These are phyloP conservation scores for Chlamydomonas reinhardtii DNA, from an alignment of 163 green algal genomes.

Conservation along the genomic window DNA sequence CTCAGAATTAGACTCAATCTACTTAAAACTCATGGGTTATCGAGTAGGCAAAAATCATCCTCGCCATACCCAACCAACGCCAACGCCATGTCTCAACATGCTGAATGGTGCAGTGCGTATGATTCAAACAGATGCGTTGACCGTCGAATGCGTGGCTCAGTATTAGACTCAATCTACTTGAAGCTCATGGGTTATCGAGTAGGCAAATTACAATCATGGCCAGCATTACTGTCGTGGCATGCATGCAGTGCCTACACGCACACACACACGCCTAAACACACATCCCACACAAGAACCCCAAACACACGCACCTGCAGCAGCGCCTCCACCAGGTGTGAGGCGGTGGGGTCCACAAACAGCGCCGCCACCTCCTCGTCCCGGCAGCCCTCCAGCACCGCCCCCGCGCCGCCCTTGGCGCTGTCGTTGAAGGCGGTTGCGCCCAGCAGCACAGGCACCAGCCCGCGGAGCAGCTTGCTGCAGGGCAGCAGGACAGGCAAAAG, in stretches of 20 bases:
- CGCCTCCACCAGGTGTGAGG: slow-evolving; percentile 80
- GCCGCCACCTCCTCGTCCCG: slow-evolving; percentile 59
- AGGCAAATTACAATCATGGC: slow-evolving; percentile 28
- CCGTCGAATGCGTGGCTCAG: neutral
- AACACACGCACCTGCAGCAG: slow-evolving; percentile 43
- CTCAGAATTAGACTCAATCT: slow-evolving; percentile 43
- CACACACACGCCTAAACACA: too few relatives aligned
- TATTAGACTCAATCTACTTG: slow-evolving; percentile 43
- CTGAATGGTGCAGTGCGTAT: too few relatives aligned
- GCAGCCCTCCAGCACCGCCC: slow-evolving; percentile 57
- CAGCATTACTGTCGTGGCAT: too few relatives aligned
- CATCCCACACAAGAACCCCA: too few relatives aligned
- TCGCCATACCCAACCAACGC: neutral
- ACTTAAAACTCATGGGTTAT: slow-evolving; percentile 25
- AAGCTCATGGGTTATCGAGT: slow-evolving; percentile 29
- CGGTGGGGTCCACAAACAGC: slow-evolving; percentile 72
- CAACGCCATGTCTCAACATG: too few relatives aligned
- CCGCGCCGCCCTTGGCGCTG: slow-evolving; percentile 13
- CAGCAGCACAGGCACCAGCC: slow-evolving; percentile 66
- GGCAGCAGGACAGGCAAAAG: too few relatives aligned
- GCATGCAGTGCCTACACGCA: too few relatives aligned
- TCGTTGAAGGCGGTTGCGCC: slow-evolving; percentile 51
- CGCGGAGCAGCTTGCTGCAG: slow-evolving; percentile 25
- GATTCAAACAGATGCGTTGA: too few relatives aligned
- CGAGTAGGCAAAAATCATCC: slow-evolving; percentile 40